These are phyloP conservation scores for Kurtzmaniella natalensis DNA, from an alignment of 1,139 yeast species.

Conservation along the genomic window DNA sequence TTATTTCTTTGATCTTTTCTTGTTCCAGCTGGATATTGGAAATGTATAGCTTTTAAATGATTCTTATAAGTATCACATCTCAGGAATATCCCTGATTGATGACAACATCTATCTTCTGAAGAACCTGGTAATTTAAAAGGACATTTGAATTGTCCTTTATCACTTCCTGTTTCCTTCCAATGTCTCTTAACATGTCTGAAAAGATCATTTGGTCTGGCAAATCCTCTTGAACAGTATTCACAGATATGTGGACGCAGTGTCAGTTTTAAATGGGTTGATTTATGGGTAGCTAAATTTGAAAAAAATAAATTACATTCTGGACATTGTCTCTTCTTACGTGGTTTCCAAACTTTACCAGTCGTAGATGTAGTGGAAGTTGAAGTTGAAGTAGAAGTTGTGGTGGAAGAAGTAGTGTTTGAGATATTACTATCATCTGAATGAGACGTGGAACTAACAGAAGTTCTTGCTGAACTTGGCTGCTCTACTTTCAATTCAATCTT, in stretches of 20 bases:
- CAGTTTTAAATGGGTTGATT: slow-evolving; percentile 73
- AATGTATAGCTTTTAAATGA: slow-evolving; percentile 85
- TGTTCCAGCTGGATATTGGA: slow-evolving; percentile 84
- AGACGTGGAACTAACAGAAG: background rate
- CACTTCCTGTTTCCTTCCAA: slow-evolving; percentile 60
- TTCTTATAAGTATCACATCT: slow-evolving; percentile 91
- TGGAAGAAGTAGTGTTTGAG: background rate
- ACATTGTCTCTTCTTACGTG: slow-evolving; percentile 78
- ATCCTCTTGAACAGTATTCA: slow-evolving; percentile 73
- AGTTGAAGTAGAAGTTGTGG: slow-evolving; percentile 7
- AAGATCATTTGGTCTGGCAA: slow-evolving; percentile 83
- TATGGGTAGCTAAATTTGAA: slow-evolving; percentile 81
- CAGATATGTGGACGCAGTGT: slow-evolving; percentile 77
- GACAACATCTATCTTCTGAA: slow-evolving; percentile 51
- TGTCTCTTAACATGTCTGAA: slow-evolving; percentile 82
- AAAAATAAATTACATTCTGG: slow-evolving; percentile 74
- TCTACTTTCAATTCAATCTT: background rate
- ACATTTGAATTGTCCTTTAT: slow-evolving; percentile 45
- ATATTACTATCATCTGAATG: background rate
- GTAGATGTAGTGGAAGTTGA: background rate
- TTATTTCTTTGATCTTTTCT: slow-evolving; percentile 69
- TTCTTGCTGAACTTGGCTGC: background rate
- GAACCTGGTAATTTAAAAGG: slow-evolving; percentile 31
- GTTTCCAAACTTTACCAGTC: slow-evolving; percentile 28
- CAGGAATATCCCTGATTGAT: slow-evolving; percentile 76